Conservation (phyloP, 768 basidiomycete genomes). For the Ephemerocybe angulata region DNA sequence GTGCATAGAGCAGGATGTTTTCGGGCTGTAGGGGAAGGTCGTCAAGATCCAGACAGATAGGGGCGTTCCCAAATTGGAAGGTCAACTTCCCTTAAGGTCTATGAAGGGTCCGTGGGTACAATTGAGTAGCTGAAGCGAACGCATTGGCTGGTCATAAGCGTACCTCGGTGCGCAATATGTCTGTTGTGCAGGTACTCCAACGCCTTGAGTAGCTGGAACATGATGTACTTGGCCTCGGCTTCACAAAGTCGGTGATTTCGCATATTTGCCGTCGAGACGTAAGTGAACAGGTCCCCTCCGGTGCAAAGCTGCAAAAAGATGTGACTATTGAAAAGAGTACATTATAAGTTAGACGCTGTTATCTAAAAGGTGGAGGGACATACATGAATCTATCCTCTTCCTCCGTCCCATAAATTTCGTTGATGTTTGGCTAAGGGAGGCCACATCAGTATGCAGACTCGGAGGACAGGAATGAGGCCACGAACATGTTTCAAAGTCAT, state of each 20-base stretch:
- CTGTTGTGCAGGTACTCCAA: constrained; percentile 84
- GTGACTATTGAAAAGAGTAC: constrained; percentile 40
- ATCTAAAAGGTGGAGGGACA: constrained; percentile 9
- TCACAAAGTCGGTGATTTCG: constrained; percentile 56
- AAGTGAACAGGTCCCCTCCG: constrained; percentile 85
- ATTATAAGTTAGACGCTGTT: neutral
- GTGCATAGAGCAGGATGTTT: constrained; percentile 72
- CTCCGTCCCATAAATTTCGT: constrained; percentile 69
- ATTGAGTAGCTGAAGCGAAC: neutral
- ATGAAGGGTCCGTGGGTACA: neutral
- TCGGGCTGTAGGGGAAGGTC: constrained; percentile 54
- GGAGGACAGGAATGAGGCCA: neutral
- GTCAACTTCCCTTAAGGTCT: constrained; percentile 60
- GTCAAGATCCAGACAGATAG: too few species aligned
- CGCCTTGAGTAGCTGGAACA: constrained; percentile 86
- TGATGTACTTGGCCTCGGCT: constrained; percentile 81
- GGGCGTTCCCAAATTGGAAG: neutral
- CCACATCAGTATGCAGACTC: neutral
- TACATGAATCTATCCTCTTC: constrained; percentile 58
- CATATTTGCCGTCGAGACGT: constrained; percentile 62
- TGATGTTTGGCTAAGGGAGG: constrained; percentile 68
- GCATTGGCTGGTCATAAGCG: constrained; percentile 11
- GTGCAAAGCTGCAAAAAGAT: constrained; percentile 85
- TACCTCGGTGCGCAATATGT: constrained; percentile 78
- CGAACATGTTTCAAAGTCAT: constrained; percentile 69